phyloP scores from a whole-genome alignment of 495 filamentous ascomycete genomes.

The Penicillium subrubescens region DNA sequence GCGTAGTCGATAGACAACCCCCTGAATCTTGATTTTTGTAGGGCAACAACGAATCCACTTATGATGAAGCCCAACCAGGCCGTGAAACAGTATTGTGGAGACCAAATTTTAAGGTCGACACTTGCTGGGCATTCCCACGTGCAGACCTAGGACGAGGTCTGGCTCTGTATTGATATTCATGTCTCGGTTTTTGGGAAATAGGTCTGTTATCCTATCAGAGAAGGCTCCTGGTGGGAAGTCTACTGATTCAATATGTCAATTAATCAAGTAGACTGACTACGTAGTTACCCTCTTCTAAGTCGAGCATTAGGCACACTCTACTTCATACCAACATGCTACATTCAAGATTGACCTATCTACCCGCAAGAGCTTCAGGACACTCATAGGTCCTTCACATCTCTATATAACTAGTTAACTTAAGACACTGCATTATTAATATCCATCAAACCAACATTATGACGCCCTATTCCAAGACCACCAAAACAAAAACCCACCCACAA shows the following conservation, averaged over 20 bases:
- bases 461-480: neutral
- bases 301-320: no score
- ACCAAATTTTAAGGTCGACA: conserved; percentile 4
- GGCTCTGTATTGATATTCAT: neutral
- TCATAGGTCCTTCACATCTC: no score
- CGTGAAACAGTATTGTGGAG: neutral
- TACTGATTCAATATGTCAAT: neutral
- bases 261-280: neutral
- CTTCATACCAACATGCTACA: no score
- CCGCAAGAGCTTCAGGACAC: no score
- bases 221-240: no score
- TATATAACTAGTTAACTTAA: no score
- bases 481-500: neutral
- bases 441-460: neutral
- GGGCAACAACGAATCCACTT: neutral
- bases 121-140: conserved; percentile 11
- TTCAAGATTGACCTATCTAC: no score
- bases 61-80: neutral
- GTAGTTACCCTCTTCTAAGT: neutral
- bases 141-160: neutral
- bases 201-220: no score
- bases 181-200: neutral
- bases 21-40: neutral
- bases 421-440: no score
- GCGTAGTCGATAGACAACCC: no score